These are phyloP conservation scores for Tetradesmus lagerheimii DNA, from an alignment of 139 green algal species.

Conservation along the genomic window DNA sequence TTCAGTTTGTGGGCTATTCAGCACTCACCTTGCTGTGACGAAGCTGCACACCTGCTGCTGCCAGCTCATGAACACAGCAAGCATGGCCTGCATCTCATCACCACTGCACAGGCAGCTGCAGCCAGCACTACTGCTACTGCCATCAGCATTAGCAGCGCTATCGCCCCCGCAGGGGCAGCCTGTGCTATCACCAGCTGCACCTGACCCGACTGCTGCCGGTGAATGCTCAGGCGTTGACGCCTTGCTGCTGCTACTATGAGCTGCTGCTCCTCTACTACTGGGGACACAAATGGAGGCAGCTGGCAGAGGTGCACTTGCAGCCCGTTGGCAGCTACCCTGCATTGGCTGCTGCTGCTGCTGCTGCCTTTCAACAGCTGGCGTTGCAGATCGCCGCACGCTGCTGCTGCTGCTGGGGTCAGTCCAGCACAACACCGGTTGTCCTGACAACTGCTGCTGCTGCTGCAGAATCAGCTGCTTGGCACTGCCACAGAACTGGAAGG, in stretches of 20 bases:
- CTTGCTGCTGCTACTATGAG: background rate
- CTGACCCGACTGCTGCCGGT: background rate
- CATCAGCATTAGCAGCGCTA: background rate
- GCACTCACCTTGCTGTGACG: conserved; percentile 18
- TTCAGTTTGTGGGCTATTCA: too few relatives aligned
- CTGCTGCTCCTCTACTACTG: background rate
- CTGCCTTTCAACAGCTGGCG: background rate
- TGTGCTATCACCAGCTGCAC: background rate
- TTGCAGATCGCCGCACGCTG: background rate
- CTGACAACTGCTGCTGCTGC: background rate
- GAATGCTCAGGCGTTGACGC: background rate
- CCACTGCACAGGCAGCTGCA: conserved; percentile 18
- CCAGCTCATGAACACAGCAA: conserved; percentile 38
- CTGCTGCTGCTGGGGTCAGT: background rate
- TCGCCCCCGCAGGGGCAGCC: conserved; percentile 19
- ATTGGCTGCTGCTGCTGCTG: background rate
- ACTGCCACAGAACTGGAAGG: conserved; percentile 42
- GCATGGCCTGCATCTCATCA: conserved; percentile 4
- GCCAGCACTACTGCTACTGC: background rate
- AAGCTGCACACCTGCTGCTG: background rate
- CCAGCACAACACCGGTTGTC: background rate
- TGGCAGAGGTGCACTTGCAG: background rate
- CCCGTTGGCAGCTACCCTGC: background rate
- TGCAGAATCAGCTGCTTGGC: conserved; percentile 4
- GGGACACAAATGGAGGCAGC: background rate